Percentiles rank a stretch among this genome's conserved stretches.
These are phyloP conservation scores for Cyberlindnera bimundalis DNA, from an alignment of 805 yeast species.

Conservation along the genomic window DNA sequence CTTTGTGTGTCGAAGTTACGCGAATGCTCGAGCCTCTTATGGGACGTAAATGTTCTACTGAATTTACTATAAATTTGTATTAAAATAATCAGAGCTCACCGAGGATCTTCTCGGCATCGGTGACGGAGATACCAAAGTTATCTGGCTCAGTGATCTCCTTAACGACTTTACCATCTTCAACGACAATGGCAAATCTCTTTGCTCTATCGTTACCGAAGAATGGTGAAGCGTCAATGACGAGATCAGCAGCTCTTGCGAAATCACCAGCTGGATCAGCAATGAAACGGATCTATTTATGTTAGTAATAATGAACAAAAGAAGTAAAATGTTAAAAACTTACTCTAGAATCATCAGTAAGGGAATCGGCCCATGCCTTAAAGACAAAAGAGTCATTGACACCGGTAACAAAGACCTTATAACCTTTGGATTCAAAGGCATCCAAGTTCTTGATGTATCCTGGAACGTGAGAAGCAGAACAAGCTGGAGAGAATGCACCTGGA, in stretches of 20 bases:
- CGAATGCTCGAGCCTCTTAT: neutral
- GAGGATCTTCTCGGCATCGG: slow-evolving; percentile 38
- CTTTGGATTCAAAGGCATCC: slow-evolving; percentile 56
- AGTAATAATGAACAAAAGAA: neutral
- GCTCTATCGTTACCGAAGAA: slow-evolving; percentile 76
- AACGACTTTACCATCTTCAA: slow-evolving; percentile 70
- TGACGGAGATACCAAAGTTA: slow-evolving; percentile 59
- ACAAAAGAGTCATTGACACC: slow-evolving; percentile 89
- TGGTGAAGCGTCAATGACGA: slow-evolving; percentile 69
- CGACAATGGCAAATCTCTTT: slow-evolving; percentile 70
- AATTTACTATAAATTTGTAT: too few relatives aligned
- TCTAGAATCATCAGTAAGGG: slow-evolving; percentile 26
- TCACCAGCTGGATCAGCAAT: slow-evolving; percentile 81
- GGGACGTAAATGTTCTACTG: too few relatives aligned
- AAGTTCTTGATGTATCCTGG: slow-evolving; percentile 65
- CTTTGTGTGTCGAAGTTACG: too few relatives aligned
- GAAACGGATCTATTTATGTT: slow-evolving; percentile 39
- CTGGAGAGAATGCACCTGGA: slow-evolving; percentile 81
- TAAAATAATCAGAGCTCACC: slow-evolving; percentile 8
- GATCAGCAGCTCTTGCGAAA: slow-evolving; percentile 61
- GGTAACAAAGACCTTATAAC: slow-evolving; percentile 65
- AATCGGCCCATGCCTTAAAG: slow-evolving; percentile 68
- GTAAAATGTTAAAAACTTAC: slow-evolving; percentile 3
- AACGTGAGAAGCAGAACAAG: slow-evolving; percentile 67
- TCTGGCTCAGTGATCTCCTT: slow-evolving; percentile 78